Evolutionary conservation across 805 yeast species (phyloP).

Genomic region (Suhomyces prunicola): DNA sequence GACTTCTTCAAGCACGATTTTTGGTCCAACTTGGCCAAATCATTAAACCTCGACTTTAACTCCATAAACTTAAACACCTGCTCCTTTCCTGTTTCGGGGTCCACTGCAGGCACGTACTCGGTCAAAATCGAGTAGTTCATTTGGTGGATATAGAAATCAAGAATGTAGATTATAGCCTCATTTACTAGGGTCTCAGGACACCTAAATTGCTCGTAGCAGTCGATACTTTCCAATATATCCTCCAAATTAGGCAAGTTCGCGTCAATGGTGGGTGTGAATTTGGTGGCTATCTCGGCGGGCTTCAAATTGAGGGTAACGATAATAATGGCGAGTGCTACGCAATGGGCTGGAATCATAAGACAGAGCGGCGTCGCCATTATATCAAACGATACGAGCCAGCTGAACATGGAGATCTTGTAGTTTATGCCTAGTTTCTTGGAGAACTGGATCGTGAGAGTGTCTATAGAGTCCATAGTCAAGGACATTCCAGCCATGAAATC

Average conservation of each 20-base stretch:
- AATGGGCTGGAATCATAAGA: constrained; percentile 70
- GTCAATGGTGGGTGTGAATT: constrained; percentile 4
- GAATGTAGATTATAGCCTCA: constrained; percentile 53
- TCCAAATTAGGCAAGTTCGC: constrained; percentile 14
- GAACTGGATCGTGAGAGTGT: constrained; percentile 61
- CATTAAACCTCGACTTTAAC: constrained; percentile 41
- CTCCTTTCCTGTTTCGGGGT: constrained; percentile 40
- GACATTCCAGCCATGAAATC: constrained; percentile 67
- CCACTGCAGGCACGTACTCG: constrained; percentile 37
- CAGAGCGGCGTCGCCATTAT: constrained; percentile 65
- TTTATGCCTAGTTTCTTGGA: constrained; percentile 48
- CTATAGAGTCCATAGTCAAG: constrained; percentile 41
- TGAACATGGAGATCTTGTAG: constrained; percentile 48
- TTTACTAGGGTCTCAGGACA: constrained; percentile 44
- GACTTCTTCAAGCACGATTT: constrained; percentile 19
- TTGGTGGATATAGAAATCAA: constrained; percentile 60
- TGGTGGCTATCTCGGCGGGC: constrained; percentile 22
- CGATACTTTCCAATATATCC: constrained; percentile 29
- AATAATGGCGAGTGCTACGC: constrained; percentile 66
- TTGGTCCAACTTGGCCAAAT: constrained; percentile 33
- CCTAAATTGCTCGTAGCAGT: constrained; percentile 33
- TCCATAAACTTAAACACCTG: constrained; percentile 46
- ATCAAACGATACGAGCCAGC: constrained; percentile 80
- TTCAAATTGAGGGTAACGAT: constrained; percentile 56
- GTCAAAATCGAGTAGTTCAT: constrained; percentile 50